phyloP scores from a whole-genome alignment of 1,139 yeast species.

The Lodderomyces oxycetoniae region DNA sequence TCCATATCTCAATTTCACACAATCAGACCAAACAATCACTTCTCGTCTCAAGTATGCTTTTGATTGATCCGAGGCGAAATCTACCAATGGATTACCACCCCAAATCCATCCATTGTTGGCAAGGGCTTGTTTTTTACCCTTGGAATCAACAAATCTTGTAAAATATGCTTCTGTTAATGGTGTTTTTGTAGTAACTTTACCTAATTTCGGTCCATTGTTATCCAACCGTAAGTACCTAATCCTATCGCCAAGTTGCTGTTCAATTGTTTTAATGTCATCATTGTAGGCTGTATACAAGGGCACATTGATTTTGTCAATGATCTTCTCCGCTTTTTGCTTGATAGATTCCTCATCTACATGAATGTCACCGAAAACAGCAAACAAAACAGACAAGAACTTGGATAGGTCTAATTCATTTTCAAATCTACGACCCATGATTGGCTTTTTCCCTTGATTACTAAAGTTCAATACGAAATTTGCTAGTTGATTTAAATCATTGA shows the following conservation, averaged over 20 bases:
- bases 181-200: slow-evolving; percentile 46
- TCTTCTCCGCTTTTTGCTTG: slow-evolving; percentile 40
- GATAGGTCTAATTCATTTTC: slow-evolving; percentile 50
- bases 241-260: slow-evolving; percentile 68
- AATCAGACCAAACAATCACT: slow-evolving; percentile 96
- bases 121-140: slow-evolving; percentile 62
- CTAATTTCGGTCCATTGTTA: slow-evolving; percentile 73
- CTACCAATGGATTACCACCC: slow-evolving; percentile 93
- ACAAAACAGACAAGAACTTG: slow-evolving; percentile 45
- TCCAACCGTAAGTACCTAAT: slow-evolving; percentile 74
- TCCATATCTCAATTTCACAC: slow-evolving; percentile 91
- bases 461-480: slow-evolving; percentile 48
- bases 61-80: slow-evolving; percentile 78
- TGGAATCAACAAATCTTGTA: slow-evolving; percentile 56
- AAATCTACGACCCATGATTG: slow-evolving; percentile 36
- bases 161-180: slow-evolving; percentile 88
- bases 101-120: slow-evolving; percentile 99
- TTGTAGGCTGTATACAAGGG: slow-evolving; percentile 75
- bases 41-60: slow-evolving; percentile 86
- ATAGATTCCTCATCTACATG: slow-evolving; percentile 27
- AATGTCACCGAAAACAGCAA: slow-evolving; percentile 27
- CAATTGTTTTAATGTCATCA: slow-evolving; percentile 59
- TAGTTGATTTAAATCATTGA: slow-evolving; percentile 35
- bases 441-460: slow-evolving; percentile 25
- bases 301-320: slow-evolving; percentile 73